Evolutionary conservation across 2,329 filamentous ascomycete genomes (phyloP).

Genomic region (Calcarisporium arbuscula): DNA sequence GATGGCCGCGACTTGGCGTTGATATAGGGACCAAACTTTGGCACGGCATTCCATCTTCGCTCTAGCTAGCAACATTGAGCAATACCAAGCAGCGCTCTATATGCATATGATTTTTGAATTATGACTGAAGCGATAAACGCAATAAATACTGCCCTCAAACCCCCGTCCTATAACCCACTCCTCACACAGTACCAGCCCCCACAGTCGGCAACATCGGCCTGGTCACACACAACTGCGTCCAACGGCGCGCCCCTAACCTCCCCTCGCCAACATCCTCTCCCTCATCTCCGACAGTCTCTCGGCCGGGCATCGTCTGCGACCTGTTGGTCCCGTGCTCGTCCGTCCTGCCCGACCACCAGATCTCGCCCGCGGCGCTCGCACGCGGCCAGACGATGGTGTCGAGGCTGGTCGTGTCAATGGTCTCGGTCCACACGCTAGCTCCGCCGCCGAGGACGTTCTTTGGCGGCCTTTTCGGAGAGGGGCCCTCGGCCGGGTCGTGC

Average conservation of each 20-base stretch:
- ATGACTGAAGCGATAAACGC: too few relatives aligned
- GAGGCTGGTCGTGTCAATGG: conserved; percentile 67
- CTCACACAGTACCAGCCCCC: too few relatives aligned
- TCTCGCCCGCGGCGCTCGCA: conserved; percentile 66
- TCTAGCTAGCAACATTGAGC: too few relatives aligned
- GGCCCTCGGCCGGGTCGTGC: conserved; percentile 63
- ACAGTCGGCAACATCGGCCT: too few relatives aligned
- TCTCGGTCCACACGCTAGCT: conserved; percentile 75
- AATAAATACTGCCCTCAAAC: too few relatives aligned
- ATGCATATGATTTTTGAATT: too few relatives aligned
- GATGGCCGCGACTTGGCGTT: too few relatives aligned
- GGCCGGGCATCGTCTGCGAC: conserved; percentile 64
- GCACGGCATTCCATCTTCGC: too few relatives aligned
- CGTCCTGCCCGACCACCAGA: conserved; percentile 69
- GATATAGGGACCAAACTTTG: too few relatives aligned
- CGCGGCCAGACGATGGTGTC: conserved; percentile 76
- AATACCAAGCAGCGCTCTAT: too few relatives aligned
- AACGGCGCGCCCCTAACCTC: conserved; percentile 58
- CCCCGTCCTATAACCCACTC: too few relatives aligned
- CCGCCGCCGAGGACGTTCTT: conserved; percentile 75
- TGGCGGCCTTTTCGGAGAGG: conserved; percentile 54
- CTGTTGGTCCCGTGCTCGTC: conserved; percentile 63
- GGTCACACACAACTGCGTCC: conserved; percentile 67
- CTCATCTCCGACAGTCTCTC: conserved; percentile 67
- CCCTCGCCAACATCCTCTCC: conserved; percentile 65